Conservation (phyloP, 2,329 filamentous ascomycete species). For the Pseudogymnoascus sp. region DNA sequence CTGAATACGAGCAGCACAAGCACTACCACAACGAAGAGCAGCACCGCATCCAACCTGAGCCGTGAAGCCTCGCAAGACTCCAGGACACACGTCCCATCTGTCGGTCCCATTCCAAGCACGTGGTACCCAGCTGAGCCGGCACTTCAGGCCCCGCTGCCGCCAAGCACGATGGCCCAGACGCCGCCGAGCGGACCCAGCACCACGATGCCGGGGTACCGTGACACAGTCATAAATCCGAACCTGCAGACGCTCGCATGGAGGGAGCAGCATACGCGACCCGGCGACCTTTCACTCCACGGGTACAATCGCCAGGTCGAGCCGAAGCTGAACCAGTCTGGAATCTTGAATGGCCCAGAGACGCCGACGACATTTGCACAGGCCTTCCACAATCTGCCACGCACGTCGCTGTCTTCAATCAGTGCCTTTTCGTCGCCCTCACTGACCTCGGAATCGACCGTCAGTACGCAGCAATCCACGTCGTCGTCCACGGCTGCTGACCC, state of each 20-base stretch:
- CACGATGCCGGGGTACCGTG: conserved; percentile 24
- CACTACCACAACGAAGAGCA: not conserved
- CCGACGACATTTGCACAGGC: conserved; percentile 12
- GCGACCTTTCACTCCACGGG: conserved; percentile 15
- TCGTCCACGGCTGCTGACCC: conserved; percentile 21
- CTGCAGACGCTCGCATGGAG: conserved; percentile 23
- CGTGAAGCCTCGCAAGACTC: not conserved
- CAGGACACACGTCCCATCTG: not conserved
- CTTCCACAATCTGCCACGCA: conserved; percentile 19
- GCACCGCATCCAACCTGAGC: not conserved
- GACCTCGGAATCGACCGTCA: conserved; percentile 23
- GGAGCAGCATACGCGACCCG: conserved; percentile 21
- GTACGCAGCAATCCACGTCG: conserved; percentile 17
- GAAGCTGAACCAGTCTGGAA: conserved; percentile 15
- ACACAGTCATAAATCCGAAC: conserved; percentile 20
- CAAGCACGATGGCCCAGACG: not conserved
- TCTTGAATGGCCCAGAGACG: conserved; percentile 14
- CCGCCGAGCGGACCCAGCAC: not conserved
- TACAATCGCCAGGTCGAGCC: conserved; percentile 13
- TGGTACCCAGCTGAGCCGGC: not conserved
- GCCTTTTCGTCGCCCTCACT: conserved; percentile 22
- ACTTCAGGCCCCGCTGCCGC: not conserved
- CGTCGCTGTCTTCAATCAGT: conserved; percentile 18
- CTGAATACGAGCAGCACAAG: not conserved
- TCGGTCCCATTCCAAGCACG: not conserved